Conservation (phyloP, 2,329 filamentous ascomycete species). For the Sordariomycetes sp. region DNA sequence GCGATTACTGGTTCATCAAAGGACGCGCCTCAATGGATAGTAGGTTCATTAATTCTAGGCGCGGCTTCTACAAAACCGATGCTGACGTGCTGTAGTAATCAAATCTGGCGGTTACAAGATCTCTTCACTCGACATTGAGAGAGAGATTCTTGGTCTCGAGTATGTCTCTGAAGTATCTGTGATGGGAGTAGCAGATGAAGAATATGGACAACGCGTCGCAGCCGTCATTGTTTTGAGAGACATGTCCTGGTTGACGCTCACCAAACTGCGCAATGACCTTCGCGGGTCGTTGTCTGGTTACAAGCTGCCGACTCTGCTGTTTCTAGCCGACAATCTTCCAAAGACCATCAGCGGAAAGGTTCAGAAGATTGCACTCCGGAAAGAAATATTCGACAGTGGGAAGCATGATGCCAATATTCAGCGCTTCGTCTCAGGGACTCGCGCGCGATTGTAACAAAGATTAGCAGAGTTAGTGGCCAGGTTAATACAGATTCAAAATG, state of each 20-base stretch:
- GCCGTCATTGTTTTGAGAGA: not conserved
- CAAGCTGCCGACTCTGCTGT: not conserved
- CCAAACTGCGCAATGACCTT: not conserved
- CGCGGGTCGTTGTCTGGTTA: not conserved
- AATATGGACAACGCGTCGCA: conserved; percentile 1
- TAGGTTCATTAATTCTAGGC: too few relatives aligned
- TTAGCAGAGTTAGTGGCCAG: too few relatives aligned
- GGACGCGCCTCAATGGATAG: conserved; percentile 1
- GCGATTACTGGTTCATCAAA: not conserved
- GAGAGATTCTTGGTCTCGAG: not conserved
- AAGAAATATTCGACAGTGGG: not conserved
- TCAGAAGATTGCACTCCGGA: not conserved
- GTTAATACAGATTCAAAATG: too few relatives aligned
- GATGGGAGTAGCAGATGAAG: not conserved
- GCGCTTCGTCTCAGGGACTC: too few relatives aligned
- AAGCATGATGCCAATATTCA: not conserved
- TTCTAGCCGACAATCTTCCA: not conserved
- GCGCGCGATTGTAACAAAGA: too few relatives aligned
- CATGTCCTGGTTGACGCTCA: not conserved
- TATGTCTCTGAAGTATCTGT: not conserved
- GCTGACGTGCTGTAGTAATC: not conserved
- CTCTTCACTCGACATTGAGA: conserved; percentile 1
- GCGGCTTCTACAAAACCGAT: too few relatives aligned
- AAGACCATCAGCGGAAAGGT: conserved; percentile 1
- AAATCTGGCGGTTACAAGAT: conserved; percentile 1